phyloP scores from a whole-genome alignment of 257 asterid genomes.

The Cinchona pubescens region DNA sequence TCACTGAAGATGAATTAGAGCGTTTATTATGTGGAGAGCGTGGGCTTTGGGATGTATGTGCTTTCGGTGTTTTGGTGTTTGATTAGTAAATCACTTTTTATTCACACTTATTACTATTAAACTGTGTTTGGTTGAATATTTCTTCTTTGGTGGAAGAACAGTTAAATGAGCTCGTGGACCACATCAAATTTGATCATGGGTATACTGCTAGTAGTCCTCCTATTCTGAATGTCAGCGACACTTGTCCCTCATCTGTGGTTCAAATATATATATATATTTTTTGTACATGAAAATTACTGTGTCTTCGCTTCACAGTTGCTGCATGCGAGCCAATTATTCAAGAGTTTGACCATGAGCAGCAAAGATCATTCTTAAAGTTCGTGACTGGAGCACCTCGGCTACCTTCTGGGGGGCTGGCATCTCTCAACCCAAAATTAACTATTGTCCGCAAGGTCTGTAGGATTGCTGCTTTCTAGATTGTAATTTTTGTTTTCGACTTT shows the following conservation, averaged over 20 bases:
- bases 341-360: slow-evolving; percentile 73
- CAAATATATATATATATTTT: neutral
- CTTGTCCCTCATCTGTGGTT: slow-evolving; percentile 1
- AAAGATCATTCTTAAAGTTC: slow-evolving; percentile 87
- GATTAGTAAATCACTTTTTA: slow-evolving; percentile 10
- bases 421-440: slow-evolving; percentile 88
- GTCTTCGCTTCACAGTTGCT: slow-evolving; percentile 48
- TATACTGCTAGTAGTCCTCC: slow-evolving; percentile 90
- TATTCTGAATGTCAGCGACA: slow-evolving; percentile 51
- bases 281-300: neutral
- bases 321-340: slow-evolving; percentile 73
- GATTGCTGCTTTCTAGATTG: neutral
- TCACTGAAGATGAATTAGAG: slow-evolving; percentile 86
- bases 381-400: slow-evolving; percentile 97
- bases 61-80: neutral
- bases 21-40: slow-evolving; percentile 83
- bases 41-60: slow-evolving; percentile 74
- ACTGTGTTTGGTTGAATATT: neutral
- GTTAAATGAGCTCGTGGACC: slow-evolving; percentile 77
- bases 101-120: neutral
- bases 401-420: slow-evolving; percentile 89
- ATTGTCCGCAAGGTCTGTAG: slow-evolving; percentile 79
- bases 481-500: neutral
- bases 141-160: slow-evolving; percentile 29
- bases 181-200: slow-evolving; percentile 94